A percentile compares a stretch with the other conserved stretches of the same genome.
These are phyloP conservation scores for Apiotrichum gracile DNA, from an alignment of 1,284 basidiomycete species.

Conservation along the genomic window DNA sequence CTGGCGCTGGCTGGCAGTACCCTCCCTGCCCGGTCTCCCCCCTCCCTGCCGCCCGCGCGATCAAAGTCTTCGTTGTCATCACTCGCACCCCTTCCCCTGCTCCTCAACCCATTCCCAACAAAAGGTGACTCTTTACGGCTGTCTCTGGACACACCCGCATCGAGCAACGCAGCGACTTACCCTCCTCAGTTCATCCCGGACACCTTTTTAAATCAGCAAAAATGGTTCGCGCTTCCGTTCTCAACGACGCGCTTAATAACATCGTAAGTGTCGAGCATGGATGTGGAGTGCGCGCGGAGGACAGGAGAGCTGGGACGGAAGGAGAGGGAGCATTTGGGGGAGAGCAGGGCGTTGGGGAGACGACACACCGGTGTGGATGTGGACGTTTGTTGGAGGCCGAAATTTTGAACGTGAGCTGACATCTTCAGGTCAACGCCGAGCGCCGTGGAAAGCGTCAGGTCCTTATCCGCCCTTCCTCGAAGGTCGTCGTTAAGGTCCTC, in stretches of 20 bases:
- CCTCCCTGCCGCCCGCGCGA: neutral
- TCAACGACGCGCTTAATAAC: constrained; percentile 63
- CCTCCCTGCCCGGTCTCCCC: neutral
- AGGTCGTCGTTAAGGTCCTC: constrained; percentile 93
- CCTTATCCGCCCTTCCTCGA: constrained; percentile 87
- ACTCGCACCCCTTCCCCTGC: constrained; percentile 4
- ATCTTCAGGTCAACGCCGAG: constrained; percentile 80
- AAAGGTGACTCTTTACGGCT: constrained; percentile 6
- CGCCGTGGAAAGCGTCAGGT: constrained; percentile 97
- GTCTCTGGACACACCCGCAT: constrained; percentile 3
- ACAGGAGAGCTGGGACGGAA: too few species aligned
- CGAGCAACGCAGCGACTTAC: constrained; percentile 5
- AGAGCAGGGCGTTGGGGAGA: neutral
- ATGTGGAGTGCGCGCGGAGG: too few species aligned
- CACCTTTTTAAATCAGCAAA: constrained; percentile 17
- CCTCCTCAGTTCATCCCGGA: neutral
- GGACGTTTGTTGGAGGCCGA: neutral
- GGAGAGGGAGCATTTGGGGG: neutral
- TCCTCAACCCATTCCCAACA: neutral
- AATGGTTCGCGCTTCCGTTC: constrained; percentile 49
- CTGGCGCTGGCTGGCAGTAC: neutral
- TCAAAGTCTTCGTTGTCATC: constrained; percentile 10
- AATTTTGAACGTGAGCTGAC: neutral
- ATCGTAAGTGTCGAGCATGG: constrained; percentile 53
- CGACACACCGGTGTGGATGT: neutral